Evolutionary conservation across 1,284 basidiomycete species (phyloP), one percentile per base, ranked within the genome.

Genomic region (Stygiomarasmius scandens): DNA sequence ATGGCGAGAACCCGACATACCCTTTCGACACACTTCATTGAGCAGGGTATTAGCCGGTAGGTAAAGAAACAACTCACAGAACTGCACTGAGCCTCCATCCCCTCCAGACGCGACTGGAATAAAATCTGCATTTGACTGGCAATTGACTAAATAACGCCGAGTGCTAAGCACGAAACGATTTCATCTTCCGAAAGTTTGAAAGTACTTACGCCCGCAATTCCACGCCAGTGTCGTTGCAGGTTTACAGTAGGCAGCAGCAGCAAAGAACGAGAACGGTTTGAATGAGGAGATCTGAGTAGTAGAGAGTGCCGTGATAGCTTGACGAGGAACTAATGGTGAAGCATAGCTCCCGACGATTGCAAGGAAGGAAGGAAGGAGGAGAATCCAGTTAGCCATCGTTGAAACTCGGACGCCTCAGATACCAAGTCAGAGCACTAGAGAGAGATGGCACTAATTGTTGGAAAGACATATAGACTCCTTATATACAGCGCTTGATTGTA

Each of bases 21-120:
- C 74, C 74, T 75, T 58, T 10, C 32, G 22, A 20, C n/a, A 43
- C 52, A 47, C 25, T 23, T 3, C 16, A 32, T n/a, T 19, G 22
- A 34, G 22, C 23, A 29, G 25, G 5, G 2, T 46, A n/a, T 24
- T 23, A n/a, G n/a, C n/a, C 4, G 43, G 24, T 23, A 24, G 19
- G 16, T 16, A 55, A 41, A 48, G 44, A 36, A 43, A 14, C 14
- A 20, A 61, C 51, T 36, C 29, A 57, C 75, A 80, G 54, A 70
- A 85, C 64, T 87, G 86, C 1, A 77, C 67, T 5, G 45, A 49
- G n/a, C 64, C 59, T 0, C 85, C 85, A 62, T 89, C 78, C 1
- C 86, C 87, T 34, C 87, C 87, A 0, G 83, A 76, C 8, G 85
- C 86, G 1, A 82, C 69, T 0, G 84, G 81, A 24, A 77, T 51